Base-by-base conservation (phyloP, 495 filamentous ascomycete species). In the Monascus purpureus region DNA sequence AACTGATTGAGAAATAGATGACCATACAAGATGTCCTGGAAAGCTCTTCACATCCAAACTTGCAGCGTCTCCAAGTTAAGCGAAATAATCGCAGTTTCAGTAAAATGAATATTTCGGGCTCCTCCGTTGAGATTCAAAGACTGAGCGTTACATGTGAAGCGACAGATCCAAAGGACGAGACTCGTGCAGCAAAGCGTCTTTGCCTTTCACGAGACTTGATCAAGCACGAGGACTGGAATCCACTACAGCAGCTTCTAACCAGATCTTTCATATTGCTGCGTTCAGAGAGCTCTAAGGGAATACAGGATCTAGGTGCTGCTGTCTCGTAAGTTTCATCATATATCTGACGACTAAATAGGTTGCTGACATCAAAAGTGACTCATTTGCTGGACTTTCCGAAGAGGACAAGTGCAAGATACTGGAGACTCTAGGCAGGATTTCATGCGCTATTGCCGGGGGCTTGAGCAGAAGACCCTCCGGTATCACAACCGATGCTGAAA, bases 401-500 rank as follows among this genome's bases (percentile, higher is more conserved):
- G 29, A 49, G 15, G 33, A 42, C 31, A 55, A 53, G 32, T 53
- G 40, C 13, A 43, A 58, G 14, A 35, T 57, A 12, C 32, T 65
- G 16, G 35, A 52, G 12, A 39, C 38, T 19, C 37, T 73, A 4
- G 53, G 56, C 24, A 52, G 50, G 25, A 41, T 70, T 25, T 49
- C 63, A 12, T 72, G 65, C 50, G 59, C 55, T 29, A 43, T 56
- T 11, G 47, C 51, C 11, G 35, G 61, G n/a, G 47, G 31, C 7
- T 30, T 46, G 18, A 24, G 38, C 17, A 37, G 19, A 17, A 43
- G 41, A 15, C 28, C 28, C 28, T 37, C 37, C 24, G 43, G 40
- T 17, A 30, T 41, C 17, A 29, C 35, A 5, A 31, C 37, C 9
- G 29, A 46, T 32, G 12, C 3, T 11, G 31, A 49, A 30, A 37